Evolutionary conservation across 345 rosid species (phyloP).

Genomic region (Microthlaspi erraticum): DNA sequence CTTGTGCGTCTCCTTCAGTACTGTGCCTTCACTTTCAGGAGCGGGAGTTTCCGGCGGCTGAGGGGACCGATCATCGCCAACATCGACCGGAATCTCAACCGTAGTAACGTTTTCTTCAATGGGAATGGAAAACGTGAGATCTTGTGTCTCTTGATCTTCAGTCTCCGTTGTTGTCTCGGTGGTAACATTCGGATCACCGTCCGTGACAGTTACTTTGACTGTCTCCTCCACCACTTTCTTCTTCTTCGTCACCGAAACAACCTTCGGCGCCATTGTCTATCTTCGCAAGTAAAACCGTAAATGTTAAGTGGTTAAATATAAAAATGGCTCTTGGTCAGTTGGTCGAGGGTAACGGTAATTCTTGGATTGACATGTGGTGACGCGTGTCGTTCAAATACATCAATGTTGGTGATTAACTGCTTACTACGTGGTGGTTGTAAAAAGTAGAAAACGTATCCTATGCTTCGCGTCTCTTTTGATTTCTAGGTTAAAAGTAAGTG

Average conservation of each 20-base stretch:
- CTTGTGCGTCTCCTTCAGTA: slow-evolving; percentile 21
- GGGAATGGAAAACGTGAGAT: slow-evolving; percentile 32
- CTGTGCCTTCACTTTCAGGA: slow-evolving; percentile 17
- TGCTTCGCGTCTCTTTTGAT: neutral
- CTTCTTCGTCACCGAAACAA: slow-evolving; percentile 45
- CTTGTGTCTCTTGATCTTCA: slow-evolving; percentile 24
- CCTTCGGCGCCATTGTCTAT: slow-evolving; percentile 37
- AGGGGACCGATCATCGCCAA: slow-evolving; percentile 25
- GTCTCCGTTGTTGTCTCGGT: neutral
- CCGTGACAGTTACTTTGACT: slow-evolving; percentile 26
- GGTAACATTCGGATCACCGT: slow-evolving; percentile 21
- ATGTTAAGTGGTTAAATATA: slow-evolving; percentile 27
- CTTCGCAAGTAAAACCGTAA: slow-evolving; percentile 25
- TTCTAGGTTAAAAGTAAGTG: neutral
- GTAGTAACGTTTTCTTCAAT: slow-evolving; percentile 26
- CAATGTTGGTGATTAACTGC: slow-evolving; percentile 20
- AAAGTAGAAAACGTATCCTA: slow-evolving; percentile 1
- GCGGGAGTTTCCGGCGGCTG: slow-evolving; percentile 37
- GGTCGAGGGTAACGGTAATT: slow-evolving; percentile 26
- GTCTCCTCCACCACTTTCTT: slow-evolving; percentile 40
- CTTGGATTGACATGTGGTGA: slow-evolving; percentile 38
- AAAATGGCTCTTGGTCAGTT: neutral
- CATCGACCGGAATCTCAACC: slow-evolving; percentile 37
- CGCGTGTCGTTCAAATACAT: slow-evolving; percentile 14
- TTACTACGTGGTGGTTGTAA: slow-evolving; percentile 29